Conservation (phyloP, 1,139 yeast species). For the Yamadazyma trypodendri region DNA sequence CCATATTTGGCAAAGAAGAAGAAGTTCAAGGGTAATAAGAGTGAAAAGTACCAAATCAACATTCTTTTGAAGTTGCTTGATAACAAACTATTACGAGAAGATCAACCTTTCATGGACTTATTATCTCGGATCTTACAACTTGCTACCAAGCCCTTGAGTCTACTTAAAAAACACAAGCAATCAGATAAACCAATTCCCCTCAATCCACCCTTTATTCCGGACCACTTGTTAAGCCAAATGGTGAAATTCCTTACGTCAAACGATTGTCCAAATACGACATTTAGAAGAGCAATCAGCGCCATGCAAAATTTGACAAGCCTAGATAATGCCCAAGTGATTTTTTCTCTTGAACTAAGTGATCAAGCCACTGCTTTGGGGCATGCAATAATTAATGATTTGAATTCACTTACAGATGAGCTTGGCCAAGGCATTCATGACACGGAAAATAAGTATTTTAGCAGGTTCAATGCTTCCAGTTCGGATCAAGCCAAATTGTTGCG, state of each 20-base stretch:
- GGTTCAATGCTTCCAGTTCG: constrained; percentile 78
- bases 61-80: constrained; percentile 62
- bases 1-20: constrained; percentile 47
- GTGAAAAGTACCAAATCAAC: constrained; percentile 69
- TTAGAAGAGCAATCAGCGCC: constrained; percentile 78
- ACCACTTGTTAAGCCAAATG: constrained; percentile 58
- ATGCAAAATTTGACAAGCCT: constrained; percentile 75
- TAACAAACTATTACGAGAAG: constrained; percentile 63
- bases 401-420: constrained; percentile 49
- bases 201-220: constrained; percentile 66
- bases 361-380: constrained; percentile 65
- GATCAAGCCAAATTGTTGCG: constrained; percentile 86
- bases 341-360: constrained; percentile 66
- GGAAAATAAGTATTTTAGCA: constrained; percentile 54
- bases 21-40: constrained; percentile 34
- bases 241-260: constrained; percentile 75
- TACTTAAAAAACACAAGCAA: constrained; percentile 33
- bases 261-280: constrained; percentile 83
- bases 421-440: constrained; percentile 40
- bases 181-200: constrained; percentile 26
- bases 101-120: constrained; percentile 72
- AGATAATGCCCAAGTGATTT: constrained; percentile 60
- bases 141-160: constrained; percentile 69
- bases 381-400: constrained; percentile 56
- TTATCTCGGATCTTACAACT: constrained; percentile 74